Evolutionary conservation across 2,329 filamentous ascomycete species (phyloP).

Genomic region (Stachybotrys chartarum): DNA sequence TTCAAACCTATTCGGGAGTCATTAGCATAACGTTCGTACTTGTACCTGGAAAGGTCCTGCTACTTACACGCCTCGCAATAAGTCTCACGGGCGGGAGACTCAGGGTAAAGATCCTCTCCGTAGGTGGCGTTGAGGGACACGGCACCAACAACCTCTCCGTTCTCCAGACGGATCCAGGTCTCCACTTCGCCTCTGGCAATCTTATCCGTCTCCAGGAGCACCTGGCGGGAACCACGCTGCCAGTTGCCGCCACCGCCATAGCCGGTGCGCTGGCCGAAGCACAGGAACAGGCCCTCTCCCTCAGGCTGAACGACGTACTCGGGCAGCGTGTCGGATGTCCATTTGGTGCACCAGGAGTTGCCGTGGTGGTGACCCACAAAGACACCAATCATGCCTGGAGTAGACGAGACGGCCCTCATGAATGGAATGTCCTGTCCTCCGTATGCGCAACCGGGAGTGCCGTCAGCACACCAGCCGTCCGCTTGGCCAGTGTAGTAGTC

Average conservation of each 20-base stretch:
- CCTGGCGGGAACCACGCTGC: slow-evolving; percentile 43
- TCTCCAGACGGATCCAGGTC: slow-evolving; percentile 52
- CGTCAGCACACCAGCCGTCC: slow-evolving; percentile 22
- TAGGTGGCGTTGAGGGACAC: slow-evolving; percentile 50
- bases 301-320: slow-evolving; percentile 9
- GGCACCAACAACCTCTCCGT: slow-evolving; percentile 36
- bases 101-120: slow-evolving; percentile 41
- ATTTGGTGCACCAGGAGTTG: slow-evolving; percentile 41
- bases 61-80: background rate
- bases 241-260: slow-evolving; percentile 58
- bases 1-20: background rate
- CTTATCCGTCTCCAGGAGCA: slow-evolving; percentile 21
- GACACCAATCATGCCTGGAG: slow-evolving; percentile 39
- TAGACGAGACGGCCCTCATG: slow-evolving; percentile 46
- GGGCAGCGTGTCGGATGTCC: slow-evolving; percentile 14
- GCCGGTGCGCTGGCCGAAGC: slow-evolving; percentile 54
- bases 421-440: slow-evolving; percentile 44
- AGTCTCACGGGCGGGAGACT: slow-evolving; percentile 20
- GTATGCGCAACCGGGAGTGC: slow-evolving; percentile 17
- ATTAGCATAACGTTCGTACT: background rate
- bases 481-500: slow-evolving; percentile 22
- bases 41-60: background rate
- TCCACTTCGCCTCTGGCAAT: slow-evolving; percentile 35
- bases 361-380: slow-evolving; percentile 57
- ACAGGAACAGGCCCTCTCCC: slow-evolving; percentile 26